A percentile compares a stretch with the other conserved stretches of the same genome.
phyloP scores from a whole-genome alignment of 305 asterid species.

The Salvia sclarea region DNA sequence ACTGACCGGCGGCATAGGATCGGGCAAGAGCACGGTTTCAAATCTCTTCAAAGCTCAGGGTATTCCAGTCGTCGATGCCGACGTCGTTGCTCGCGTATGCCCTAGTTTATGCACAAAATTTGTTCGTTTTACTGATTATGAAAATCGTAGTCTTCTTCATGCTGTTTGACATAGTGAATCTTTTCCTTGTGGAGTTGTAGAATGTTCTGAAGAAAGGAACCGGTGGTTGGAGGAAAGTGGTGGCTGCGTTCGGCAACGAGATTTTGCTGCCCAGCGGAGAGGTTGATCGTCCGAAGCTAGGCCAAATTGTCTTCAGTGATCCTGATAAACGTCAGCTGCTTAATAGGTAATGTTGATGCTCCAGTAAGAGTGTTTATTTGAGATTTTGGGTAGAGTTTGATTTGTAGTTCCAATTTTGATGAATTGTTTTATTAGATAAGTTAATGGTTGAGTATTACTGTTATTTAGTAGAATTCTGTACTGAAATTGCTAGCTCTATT shows the following conservation, averaged over 20 bases:
- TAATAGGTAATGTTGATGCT: constrained; percentile 51
- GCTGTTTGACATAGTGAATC: neutral
- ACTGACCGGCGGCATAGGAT: constrained; percentile 83
- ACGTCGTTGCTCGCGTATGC: constrained; percentile 78
- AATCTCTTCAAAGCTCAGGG: constrained; percentile 78
- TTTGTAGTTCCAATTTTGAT: neutral
- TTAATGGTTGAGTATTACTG: neutral
- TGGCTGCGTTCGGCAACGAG: constrained; percentile 78
- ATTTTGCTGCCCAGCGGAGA: constrained; percentile 72
- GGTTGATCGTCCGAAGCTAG: constrained; percentile 86
- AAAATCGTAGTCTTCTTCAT: neutral
- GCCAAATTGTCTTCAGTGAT: constrained; percentile 75
- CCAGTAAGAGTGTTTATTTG: neutral
- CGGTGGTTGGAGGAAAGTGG: constrained; percentile 87
- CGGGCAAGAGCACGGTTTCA: constrained; percentile 91
- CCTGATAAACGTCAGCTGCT: constrained; percentile 83
- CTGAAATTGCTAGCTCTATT: neutral
- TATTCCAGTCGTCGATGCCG: constrained; percentile 87
- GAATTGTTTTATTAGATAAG: neutral
- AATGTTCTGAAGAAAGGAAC: constrained; percentile 72
- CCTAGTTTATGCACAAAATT: constrained; percentile 5
- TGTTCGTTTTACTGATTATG: neutral
- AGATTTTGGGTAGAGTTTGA: neutral
- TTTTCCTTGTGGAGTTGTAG: constrained; percentile 40
- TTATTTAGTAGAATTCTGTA: neutral